phyloP scores from a whole-genome alignment of 345 rosid genomes.

The Linum tenue region DNA sequence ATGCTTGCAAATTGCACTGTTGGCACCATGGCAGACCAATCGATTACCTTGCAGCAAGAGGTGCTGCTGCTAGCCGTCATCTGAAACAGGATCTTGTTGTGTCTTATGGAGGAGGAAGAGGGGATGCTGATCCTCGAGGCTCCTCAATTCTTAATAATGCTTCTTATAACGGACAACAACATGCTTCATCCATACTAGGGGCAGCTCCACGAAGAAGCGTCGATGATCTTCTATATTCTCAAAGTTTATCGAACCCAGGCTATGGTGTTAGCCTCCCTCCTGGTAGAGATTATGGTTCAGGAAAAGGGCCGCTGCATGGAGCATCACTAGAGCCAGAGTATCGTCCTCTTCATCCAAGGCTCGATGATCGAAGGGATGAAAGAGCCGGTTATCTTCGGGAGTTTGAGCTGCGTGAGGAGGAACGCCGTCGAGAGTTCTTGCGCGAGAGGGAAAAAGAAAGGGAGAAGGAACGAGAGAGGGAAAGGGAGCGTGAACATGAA shows the following conservation, averaged over 20 bases:
- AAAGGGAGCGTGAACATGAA: conserved; percentile 33
- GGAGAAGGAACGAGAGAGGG: conserved; percentile 15
- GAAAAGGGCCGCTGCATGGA: conserved; percentile 75
- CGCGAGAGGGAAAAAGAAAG: conserved; percentile 77
- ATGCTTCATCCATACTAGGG: conserved; percentile 76
- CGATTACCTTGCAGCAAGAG: conserved; percentile 83
- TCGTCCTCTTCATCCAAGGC: conserved; percentile 46
- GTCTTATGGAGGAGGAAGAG: conserved; percentile 62
- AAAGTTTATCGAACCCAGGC: conserved; percentile 78
- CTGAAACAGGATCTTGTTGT: conserved; percentile 49
- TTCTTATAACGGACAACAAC: conserved; percentile 41
- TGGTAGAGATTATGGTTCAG: conserved; percentile 83
- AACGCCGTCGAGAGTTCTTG: conserved; percentile 64
- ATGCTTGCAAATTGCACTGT: conserved; percentile 46
- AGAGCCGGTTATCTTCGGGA: conserved; percentile 89
- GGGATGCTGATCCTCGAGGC: conserved; percentile 62
- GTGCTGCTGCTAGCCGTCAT: conserved; percentile 52
- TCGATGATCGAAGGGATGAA: conserved; percentile 79
- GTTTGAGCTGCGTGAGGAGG: conserved; percentile 89
- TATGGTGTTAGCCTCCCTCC: conserved; percentile 99
- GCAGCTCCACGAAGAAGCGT: conserved; percentile 78
- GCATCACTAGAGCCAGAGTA: conserved; percentile 61
- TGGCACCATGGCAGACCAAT: conserved; percentile 76
- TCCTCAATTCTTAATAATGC: conserved; percentile 54
- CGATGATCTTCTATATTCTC: conserved; percentile 66